phyloP scores from a whole-genome alignment of 495 filamentous ascomycete species.

The Copromyces sp. region DNA sequence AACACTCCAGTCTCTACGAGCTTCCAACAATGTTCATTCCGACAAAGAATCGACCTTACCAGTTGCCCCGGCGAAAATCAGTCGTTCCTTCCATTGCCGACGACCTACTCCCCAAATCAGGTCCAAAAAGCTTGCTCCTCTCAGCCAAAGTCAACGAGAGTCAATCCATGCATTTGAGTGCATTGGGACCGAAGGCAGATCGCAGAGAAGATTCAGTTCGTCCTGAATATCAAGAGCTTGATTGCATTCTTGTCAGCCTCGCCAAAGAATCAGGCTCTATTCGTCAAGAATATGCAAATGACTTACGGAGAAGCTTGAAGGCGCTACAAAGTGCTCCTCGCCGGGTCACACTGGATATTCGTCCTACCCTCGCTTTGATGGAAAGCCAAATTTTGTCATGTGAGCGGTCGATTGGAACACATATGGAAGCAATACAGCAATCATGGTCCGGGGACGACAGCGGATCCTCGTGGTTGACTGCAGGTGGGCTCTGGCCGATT shows the following conservation, averaged over 20 bases:
- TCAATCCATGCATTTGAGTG: neutral
- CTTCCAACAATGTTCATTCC: neutral
- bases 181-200: neutral
- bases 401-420: constrained; percentile 12
- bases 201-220: neutral
- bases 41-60: neutral
- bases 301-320: constrained; percentile 15
- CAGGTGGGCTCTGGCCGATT: constrained; percentile 43
- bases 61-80: neutral
- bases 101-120: neutral
- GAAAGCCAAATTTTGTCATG: neutral
- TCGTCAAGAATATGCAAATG: constrained; percentile 5
- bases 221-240: neutral
- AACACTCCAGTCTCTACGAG: neutral
- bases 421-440: constrained; percentile 12
- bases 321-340: constrained; percentile 5
- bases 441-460: constrained; percentile 15
- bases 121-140: neutral
- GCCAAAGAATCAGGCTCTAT: neutral
- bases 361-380: neutral
- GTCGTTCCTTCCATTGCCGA: neutral
- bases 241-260: neutral
- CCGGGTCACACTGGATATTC: neutral
- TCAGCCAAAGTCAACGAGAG: neutral
- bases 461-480: constrained; percentile 36